Evolutionary conservation across 148 eudicot species (phyloP).

Genomic region (Linanthus parryae): DNA sequence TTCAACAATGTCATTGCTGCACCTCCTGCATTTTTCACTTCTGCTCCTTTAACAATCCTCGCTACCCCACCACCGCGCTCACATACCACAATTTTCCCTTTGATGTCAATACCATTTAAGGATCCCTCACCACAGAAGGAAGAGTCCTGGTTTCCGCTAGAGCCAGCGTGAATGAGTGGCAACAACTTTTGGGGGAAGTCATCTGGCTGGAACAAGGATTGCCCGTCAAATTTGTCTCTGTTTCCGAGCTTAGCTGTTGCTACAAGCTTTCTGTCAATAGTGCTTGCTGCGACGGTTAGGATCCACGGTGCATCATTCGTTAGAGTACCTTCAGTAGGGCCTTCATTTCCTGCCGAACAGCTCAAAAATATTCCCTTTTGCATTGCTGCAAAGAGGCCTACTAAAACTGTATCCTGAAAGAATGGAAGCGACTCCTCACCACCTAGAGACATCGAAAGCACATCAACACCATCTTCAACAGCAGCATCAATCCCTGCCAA

Average conservation of each 20-base stretch:
- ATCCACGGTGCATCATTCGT: constrained; percentile 30
- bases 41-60: constrained; percentile 15
- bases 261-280: constrained; percentile 22
- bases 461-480: constrained; percentile 25
- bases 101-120: background rate
- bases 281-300: constrained; percentile 33
- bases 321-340: constrained; percentile 17
- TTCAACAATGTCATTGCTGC: constrained; percentile 24
- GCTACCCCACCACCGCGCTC: constrained; percentile 11
- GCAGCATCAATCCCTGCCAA: constrained; percentile 29
- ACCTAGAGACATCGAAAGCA: constrained; percentile 50
- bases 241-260: constrained; percentile 21
- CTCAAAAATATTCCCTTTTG: constrained; percentile 50
- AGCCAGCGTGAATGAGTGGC: constrained; percentile 20
- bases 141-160: constrained; percentile 2
- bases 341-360: constrained; percentile 45
- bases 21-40: constrained; percentile 30
- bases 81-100: constrained; percentile 25
- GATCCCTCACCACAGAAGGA: constrained; percentile 11
- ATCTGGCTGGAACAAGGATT: constrained; percentile 22
- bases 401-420: constrained; percentile 13
- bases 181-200: constrained; percentile 10
- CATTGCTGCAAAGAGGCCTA: constrained; percentile 46
- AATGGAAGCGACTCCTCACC: constrained; percentile 1
- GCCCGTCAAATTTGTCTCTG: constrained; percentile 13